Conservation (phyloP, 2,329 filamentous ascomycete species). For the Paecilomyces variotii region DNA sequence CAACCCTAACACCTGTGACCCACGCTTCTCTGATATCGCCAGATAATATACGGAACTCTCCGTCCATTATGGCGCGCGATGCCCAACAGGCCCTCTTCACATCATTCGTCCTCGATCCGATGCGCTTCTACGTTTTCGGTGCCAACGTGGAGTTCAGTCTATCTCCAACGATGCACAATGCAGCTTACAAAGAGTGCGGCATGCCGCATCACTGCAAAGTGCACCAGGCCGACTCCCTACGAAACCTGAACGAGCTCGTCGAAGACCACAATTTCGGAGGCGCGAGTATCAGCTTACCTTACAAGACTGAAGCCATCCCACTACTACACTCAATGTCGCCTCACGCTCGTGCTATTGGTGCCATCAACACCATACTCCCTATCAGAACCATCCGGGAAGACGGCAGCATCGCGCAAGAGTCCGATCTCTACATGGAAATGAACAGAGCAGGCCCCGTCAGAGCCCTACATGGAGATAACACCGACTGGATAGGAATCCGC, state of each 20-base stretch:
- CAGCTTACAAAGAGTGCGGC: conserved; percentile 58
- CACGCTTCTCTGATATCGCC: conserved; percentile 41
- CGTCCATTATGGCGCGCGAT: conserved; percentile 52
- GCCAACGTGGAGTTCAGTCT: conserved; percentile 63
- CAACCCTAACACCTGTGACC: conserved; percentile 54
- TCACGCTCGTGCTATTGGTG: conserved; percentile 66
- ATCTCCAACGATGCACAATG: conserved; percentile 70
- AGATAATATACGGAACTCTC: conserved; percentile 36
- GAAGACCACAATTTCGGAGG: conserved; percentile 63
- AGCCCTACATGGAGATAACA: conserved; percentile 33
- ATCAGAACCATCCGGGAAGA: conserved; percentile 43
- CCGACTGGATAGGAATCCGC: conserved; percentile 37
- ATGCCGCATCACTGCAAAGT: conserved; percentile 62
- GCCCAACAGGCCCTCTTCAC: conserved; percentile 59
- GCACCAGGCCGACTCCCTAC: conserved; percentile 54
- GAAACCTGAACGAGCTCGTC: conserved; percentile 56
- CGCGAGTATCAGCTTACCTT: conserved; percentile 63
- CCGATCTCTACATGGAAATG: conserved; percentile 24
- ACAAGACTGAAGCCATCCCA: conserved; percentile 63
- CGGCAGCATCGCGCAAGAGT: conserved; percentile 26
- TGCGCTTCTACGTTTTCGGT: conserved; percentile 69
- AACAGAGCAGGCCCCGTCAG: conserved; percentile 27
- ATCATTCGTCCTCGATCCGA: conserved; percentile 58
- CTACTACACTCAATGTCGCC: conserved; percentile 59
- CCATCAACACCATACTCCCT: conserved; percentile 68